Base-by-base conservation (phyloP, 129 eudicot species). In the Chrysanthemum makinoi region DNA sequence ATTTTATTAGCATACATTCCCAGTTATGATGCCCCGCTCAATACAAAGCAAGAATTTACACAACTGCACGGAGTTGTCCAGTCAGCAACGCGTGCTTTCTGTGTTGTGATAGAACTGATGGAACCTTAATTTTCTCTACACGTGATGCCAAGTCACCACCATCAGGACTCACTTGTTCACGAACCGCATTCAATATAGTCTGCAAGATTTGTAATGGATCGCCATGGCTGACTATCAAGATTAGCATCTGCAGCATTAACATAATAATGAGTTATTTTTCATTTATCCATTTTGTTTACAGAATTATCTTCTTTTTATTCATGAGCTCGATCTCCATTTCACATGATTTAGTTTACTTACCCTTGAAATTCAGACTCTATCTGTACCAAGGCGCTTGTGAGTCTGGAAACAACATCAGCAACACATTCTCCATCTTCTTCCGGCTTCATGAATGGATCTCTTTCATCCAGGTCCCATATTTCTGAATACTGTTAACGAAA, bases 361-460 rank as follows among this genome's bases (percentile, higher is more conserved):
- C 88, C 88, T 84, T 86, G 76, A 79, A 89, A 89, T 55, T 81
- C 83, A 2, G 85, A 76, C 77, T 94, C 98, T 4, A 87, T 84
- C 52, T 78, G 65, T 56, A 74, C 55, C 83, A 94, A 82, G 68
- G 95, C 97, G 55, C 70, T 82, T 53, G 86, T 68, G 76, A 94
- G 97, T 75, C 98, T 86, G 72, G 93, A 80, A 76, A 78, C 98
- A 75, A 94, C 98, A 78, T 94, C 97, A 19, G 96, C 91, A 56
- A 83, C 98, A 75, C 98, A 87, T 84, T 94, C 98, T 18, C 98
- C 97, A n/a, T 97, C 98, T 64, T 85, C 95, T 18, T 86, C 95
- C 11, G 98, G 90, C 78, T 51, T 80, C 85, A 75, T 54, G 54
- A 94, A 94, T 68, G 98, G 97, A 79, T 94, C 91, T 69, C 80